Evolutionary conservation across 345 rosid species (phyloP).

Genomic region (Citrus sinensis): DNA sequence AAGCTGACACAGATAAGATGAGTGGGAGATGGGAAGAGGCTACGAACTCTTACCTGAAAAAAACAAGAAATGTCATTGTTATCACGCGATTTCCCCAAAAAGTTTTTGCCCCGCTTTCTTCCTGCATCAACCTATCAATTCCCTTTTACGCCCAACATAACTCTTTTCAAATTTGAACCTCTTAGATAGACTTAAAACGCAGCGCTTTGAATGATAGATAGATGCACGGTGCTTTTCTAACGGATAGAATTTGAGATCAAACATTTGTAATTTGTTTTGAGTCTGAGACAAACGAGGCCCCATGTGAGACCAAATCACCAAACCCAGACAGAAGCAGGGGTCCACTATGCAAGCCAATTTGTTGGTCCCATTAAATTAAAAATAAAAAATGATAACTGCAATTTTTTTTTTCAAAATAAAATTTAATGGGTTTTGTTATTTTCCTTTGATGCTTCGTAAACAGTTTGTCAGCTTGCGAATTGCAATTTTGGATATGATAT

Average conservation of each 20-base stretch:
- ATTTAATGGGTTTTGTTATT: not conserved
- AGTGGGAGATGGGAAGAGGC: not conserved
- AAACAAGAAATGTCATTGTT: slow-evolving; percentile 37
- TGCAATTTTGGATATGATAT: not conserved
- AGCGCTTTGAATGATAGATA: not conserved
- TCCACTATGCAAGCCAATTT: not conserved
- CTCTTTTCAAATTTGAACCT: slow-evolving; percentile 16
- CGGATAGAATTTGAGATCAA: slow-evolving; percentile 2
- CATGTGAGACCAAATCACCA: not conserved
- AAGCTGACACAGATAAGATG: not conserved
- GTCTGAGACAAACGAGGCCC: not conserved
- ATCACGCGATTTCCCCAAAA: slow-evolving; percentile 36
- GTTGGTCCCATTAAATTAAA: not conserved
- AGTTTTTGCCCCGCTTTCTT: slow-evolving; percentile 28
- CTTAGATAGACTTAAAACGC: not conserved
- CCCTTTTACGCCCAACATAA: not conserved
- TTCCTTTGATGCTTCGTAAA: not conserved
- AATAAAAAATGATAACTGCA: too few relatives aligned
- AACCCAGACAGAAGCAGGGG: not conserved
- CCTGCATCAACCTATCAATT: not conserved
- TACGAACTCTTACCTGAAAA: slow-evolving; percentile 30
- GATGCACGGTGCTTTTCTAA: not conserved
- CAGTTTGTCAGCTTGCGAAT: not conserved
- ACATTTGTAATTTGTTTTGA: not conserved
- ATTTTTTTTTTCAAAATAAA: too few relatives aligned